Percentiles rank a stretch among this genome's conserved stretches.
These are phyloP conservation scores for Saturnispora diversa DNA, from an alignment of 805 yeast species.

Conservation along the genomic window DNA sequence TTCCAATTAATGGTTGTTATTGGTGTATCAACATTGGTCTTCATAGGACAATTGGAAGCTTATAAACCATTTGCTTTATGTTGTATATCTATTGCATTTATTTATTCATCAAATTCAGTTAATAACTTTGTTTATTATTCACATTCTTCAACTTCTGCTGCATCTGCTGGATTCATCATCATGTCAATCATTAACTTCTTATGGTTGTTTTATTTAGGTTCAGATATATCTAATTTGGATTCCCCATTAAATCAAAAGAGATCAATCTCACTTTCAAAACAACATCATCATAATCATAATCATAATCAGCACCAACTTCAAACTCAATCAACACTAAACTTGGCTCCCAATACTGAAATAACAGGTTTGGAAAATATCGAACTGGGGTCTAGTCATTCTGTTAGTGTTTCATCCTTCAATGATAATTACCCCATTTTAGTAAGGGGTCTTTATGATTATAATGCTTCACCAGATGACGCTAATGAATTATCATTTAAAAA, in stretches of 20 bases:
- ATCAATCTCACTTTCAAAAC: constrained; percentile 18
- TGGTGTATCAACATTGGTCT: constrained; percentile 43
- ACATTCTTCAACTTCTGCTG: constrained; percentile 65
- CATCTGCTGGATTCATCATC: constrained; percentile 87
- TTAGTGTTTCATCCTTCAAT: constrained; percentile 16
- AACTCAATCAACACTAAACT: constrained; percentile 11
- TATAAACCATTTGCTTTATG: constrained; percentile 57
- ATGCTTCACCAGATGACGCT: constrained; percentile 86
- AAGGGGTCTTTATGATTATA: constrained; percentile 75
- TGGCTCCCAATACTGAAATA: constrained; percentile 1
- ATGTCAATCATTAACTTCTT: constrained; percentile 71
- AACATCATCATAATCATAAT: no score
- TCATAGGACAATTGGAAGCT: constrained; percentile 54
- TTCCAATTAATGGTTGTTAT: constrained; percentile 60
- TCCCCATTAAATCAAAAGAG: constrained; percentile 3
- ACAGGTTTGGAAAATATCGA: constrained; percentile 9
- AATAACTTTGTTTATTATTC: constrained; percentile 67
- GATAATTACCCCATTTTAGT: constrained; percentile 71
- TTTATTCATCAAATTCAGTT: constrained; percentile 79
- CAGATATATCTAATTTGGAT: constrained; percentile 39
- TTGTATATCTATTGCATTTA: constrained; percentile 59
- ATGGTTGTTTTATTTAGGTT: constrained; percentile 87
- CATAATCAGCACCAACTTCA: background rate
- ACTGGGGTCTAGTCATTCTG: background rate
- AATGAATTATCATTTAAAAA: constrained; percentile 86